Conservation (phyloP, 2,329 filamentous ascomycete genomes). For the Tolypocladium endophyticum region DNA sequence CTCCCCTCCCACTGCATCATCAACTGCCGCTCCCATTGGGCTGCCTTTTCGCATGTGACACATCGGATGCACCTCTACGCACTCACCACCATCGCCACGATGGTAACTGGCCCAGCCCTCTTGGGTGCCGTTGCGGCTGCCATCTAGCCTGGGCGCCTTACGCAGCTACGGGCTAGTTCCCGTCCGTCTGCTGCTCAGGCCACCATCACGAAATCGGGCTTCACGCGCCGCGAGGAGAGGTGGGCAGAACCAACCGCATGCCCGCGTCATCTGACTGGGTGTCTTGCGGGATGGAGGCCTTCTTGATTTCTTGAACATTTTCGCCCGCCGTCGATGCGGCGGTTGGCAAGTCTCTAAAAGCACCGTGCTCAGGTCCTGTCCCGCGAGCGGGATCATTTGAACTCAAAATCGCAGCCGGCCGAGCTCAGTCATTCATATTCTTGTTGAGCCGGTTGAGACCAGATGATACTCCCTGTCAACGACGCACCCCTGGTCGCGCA, state of each 20-base stretch:
- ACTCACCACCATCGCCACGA: background rate
- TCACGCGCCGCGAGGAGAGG: background rate
- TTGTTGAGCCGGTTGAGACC: background rate
- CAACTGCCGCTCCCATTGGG: background rate
- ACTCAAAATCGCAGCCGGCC: background rate
- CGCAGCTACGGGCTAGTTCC: background rate
- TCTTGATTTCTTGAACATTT: background rate
- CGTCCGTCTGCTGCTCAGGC: background rate
- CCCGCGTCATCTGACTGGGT: constrained; percentile 8
- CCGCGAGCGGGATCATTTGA: background rate
- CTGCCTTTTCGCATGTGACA: background rate
- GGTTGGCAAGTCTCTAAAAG: background rate
- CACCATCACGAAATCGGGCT: background rate
- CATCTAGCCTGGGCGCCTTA: background rate
- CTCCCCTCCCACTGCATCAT: background rate
- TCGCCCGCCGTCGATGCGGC: background rate
- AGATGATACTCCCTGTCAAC: background rate
- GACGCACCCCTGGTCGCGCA: background rate
- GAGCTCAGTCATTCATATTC: background rate
- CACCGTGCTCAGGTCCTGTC: background rate
- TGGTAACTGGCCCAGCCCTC: background rate
- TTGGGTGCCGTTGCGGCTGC: background rate
- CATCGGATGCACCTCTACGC: background rate
- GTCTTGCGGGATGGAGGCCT: constrained; percentile 3
- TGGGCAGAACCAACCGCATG: constrained; percentile 7